Evolutionary conservation across 2,329 filamentous ascomycete genomes (phyloP), one percentile per base, ranked within the genome.

Genomic region (Phaeomoniella chlamydospora): DNA sequence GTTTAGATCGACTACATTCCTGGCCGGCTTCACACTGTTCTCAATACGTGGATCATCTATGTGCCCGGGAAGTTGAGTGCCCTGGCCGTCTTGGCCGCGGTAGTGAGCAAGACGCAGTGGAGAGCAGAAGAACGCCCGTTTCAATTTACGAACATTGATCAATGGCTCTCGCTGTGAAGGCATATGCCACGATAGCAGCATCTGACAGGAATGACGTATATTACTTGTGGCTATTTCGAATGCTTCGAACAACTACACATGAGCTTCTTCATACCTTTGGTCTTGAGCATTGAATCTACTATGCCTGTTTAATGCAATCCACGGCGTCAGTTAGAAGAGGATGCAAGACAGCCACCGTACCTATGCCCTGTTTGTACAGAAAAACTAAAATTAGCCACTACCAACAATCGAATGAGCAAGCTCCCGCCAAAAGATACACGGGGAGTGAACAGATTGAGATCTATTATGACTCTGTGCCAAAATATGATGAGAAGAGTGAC

Each of bases 1-100:
- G 65, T 12, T 46, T 57, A 3, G 39, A 52, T 2, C 45, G 53
- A 12, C 46, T 49, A 1, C 77, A 83, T 50, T 64, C 66, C 41
- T 83, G 77, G 78, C 77, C 77, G 0, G 61, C 67, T 3, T 72
- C 68, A 4, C 77, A 81, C 50, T 81, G 76, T 45, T 56, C 54
- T 26, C 43, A 43, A 0, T 77, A 69, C 40, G 52, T 75, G 34
- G 45, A 3, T 34, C 46, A 19, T 43, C 45, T 3, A 43, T 43
- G 9, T 16, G 17, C n/a, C n/a, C 15, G n/a, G n/a, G n/a, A n/a
- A n/a, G n/a, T n/a, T n/a, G n/a, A n/a, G n/a, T 26, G 22, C n/a
- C 22, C 6, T 26, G 22, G 22, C 22, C 22, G 9, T 9, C 22
- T 9, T 26, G n/a, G 22, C 22, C 22, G 22, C 6, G n/a, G 22